phyloP scores from a whole-genome alignment of 176 grass and related monocot genomes.

The Secale cereale region DNA sequence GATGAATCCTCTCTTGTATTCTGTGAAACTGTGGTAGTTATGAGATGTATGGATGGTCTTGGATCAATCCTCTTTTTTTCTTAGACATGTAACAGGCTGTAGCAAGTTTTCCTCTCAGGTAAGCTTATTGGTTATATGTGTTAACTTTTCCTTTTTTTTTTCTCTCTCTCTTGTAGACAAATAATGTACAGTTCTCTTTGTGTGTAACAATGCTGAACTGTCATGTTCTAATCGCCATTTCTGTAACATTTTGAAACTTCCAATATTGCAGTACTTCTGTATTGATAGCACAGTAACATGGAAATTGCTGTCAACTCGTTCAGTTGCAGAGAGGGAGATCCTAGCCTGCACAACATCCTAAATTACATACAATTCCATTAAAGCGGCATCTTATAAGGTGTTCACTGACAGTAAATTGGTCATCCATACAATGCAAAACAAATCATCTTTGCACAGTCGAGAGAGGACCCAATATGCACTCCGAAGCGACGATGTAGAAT shows the following conservation, averaged over 20 bases:
- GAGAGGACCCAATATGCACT: not conserved
- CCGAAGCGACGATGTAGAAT: not conserved
- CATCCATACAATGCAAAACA: not conserved
- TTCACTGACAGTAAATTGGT: too few relatives aligned
- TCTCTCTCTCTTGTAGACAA: not conserved
- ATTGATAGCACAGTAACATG: not conserved
- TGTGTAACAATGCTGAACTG: not conserved
- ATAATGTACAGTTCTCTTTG: not conserved
- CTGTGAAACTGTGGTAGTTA: not conserved
- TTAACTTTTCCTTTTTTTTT: not conserved
- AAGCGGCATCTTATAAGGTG: too few relatives aligned
- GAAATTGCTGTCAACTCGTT: not conserved
- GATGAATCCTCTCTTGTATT: conserved; percentile 20
- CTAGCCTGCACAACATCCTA: not conserved
- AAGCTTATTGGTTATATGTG: not conserved
- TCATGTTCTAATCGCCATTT: not conserved
- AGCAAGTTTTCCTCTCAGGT: conserved; percentile 4
- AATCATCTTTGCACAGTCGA: not conserved
- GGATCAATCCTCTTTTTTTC: conserved; percentile 1
- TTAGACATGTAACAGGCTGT: conserved; percentile 7
- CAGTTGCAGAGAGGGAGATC: not conserved
- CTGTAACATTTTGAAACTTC: not conserved
- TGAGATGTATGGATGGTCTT: not conserved
- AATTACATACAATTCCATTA: not conserved
- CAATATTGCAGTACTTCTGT: not conserved